These are phyloP conservation scores for Pterula multifida DNA, from an alignment of 1,284 basidiomycete genomes.

Conservation along the genomic window DNA sequence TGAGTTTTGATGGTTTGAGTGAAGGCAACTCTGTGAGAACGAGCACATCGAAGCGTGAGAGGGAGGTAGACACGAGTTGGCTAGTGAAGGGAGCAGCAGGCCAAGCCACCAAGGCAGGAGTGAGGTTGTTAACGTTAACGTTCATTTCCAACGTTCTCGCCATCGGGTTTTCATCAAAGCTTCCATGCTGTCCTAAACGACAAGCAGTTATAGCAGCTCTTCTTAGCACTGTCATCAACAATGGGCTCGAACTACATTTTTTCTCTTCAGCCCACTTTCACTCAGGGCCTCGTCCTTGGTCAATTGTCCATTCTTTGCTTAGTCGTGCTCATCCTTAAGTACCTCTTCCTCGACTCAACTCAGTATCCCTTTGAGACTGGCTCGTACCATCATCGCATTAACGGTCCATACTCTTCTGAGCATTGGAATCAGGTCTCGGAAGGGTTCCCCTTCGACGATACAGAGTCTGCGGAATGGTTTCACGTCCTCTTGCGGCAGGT, in stretches of 20 bases:
- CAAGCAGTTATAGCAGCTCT: neutral
- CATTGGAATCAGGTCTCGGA: slow-evolving; percentile 19
- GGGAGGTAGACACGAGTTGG: slow-evolving; percentile 53
- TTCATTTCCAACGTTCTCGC: neutral
- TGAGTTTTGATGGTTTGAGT: slow-evolving; percentile 14
- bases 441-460: slow-evolving; percentile 13
- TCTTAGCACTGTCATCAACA: neutral
- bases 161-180: neutral
- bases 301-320: slow-evolving; percentile 68
- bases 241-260: slow-evolving; percentile 58
- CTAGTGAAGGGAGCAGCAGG: slow-evolving; percentile 70
- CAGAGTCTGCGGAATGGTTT: slow-evolving; percentile 68
- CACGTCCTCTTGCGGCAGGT: slow-evolving; percentile 61
- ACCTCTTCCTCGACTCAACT: slow-evolving; percentile 68
- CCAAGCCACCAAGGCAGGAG: slow-evolving; percentile 53
- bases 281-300: slow-evolving; percentile 70
- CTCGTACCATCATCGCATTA: slow-evolving; percentile 45
- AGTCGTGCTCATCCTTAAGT: slow-evolving; percentile 61
- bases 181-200: neutral
- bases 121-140: neutral
- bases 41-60: slow-evolving; percentile 16
- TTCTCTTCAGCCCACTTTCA: slow-evolving; percentile 71
- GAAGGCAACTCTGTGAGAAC: slow-evolving; percentile 10
- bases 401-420: slow-evolving; percentile 27
- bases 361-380: slow-evolving; percentile 39